Evolutionary conservation across 2,329 filamentous ascomycete genomes (phyloP), one percentile per base, ranked within the genome.

Genomic region (Clonostachys chloroleuca): DNA sequence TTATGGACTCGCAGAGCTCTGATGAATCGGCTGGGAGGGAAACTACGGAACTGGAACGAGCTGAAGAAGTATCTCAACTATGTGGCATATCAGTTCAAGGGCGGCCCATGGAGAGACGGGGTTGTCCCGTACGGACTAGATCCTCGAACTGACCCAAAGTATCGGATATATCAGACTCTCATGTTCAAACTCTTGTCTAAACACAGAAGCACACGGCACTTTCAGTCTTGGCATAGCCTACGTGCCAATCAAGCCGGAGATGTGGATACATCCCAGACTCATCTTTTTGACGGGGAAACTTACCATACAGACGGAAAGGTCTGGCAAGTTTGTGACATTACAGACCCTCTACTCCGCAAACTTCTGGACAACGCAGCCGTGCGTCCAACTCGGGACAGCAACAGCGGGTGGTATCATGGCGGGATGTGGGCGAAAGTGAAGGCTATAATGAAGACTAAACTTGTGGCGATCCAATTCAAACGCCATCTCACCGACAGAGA

Each of bases 281-380:
- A 97, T 64, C 72, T 92, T 2, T 97, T 96, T 65, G 89, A 95
- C 51, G 92, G 92, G 42, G 74, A 83, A 49, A 78, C 77, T 3
- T 81, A 92, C 47, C 81, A 82, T 14, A 79, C 81, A 2, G 91
- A 96, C 58, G 91, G 91, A 37, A 94, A 94, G 58, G 85, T 94
- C 44, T 99, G 91, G 87, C 94, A 97, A 72, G 80, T 95, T 24
- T 95, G 91, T 68, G 94, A 99, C 63, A 86, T 97, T 47, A 86
- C 82, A 0, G 92, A 97, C 57, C 88, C 90, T 0, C 60, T 92
- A 2, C 73, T 97, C 2, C 70, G 73, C 1, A 65, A 73, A 12
- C 69, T 96, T 4, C 74, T 96, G 37, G 77, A 83, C 17, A 78
- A 81, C 1, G 73, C 83, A 0, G 74, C 81, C 6, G 67, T 87